Base-by-base conservation (phyloP, 352 stramenopile species). In the Pythium aphanidermatum region DNA sequence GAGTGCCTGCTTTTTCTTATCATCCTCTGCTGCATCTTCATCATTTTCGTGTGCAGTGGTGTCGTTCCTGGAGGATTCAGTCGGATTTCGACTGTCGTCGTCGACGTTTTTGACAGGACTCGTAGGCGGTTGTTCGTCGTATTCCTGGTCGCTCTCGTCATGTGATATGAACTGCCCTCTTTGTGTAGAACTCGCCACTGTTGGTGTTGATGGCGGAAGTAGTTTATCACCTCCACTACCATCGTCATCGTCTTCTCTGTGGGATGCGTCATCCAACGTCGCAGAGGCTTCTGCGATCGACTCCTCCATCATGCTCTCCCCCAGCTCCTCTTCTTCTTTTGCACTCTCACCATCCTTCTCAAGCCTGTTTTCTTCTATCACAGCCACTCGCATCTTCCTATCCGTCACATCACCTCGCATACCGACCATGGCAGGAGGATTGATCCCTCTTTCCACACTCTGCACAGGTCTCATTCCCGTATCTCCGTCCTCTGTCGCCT, bases 301-400 rank as follows among this genome's bases (percentile, higher is more conserved):
- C 30, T 64, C 60, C 31, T 78, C 65, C 63, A 73, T 56, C 2
- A 48, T 45, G 29, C 61, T 74, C 16, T 73, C 60, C 2, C 75
- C 68, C 17, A 68, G 14, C n/a, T 62, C 64, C 6, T 46, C 60
- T 16, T 62, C 64, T 0, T 63, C 51, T 20, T 60, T 37, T 0
- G 48, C 48, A 11, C 68, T 38, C 5, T 54, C 46, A 20, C 52
- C 46, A 10, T 35, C 46, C 1, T 58, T 26, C 3, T 44, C 46
- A n/a, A n/a, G n/a, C n/a, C n/a, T n/a, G 17, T 46, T 28, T 4
- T 50, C 37, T 20, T 46, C 31, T 25, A 23, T 23, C 23, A 23
- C 31, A 29, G 14, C 19, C 12, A 32, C 14, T 24, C n/a, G 12
- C 19, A 28, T 37, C 14, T 17, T 3, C 27, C 34, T 29, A 12